Conservation (phyloP, 2,329 filamentous ascomycete genomes). For the Fusarium concolor region DNA sequence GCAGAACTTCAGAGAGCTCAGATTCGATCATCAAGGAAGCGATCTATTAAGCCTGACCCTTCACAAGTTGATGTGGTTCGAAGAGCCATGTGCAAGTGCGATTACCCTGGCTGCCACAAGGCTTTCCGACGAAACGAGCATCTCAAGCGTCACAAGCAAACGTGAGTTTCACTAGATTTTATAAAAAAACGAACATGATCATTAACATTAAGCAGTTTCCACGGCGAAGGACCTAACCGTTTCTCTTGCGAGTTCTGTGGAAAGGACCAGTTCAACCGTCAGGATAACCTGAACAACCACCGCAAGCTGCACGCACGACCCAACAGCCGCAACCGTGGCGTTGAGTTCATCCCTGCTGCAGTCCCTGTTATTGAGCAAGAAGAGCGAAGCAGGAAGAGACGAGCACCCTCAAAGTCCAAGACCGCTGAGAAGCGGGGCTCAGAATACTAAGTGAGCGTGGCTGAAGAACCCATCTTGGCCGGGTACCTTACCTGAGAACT, state of each 20-base stretch:
- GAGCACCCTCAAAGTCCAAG: constrained; percentile 55
- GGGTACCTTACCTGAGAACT: constrained; percentile 42
- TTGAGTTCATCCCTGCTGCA: constrained; percentile 55
- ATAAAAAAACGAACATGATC: neutral
- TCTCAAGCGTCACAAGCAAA: constrained; percentile 65
- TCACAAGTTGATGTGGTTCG: constrained; percentile 52
- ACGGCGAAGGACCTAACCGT: constrained; percentile 55
- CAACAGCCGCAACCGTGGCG: constrained; percentile 55
- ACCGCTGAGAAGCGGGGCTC: constrained; percentile 48
- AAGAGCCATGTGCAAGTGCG: constrained; percentile 59
- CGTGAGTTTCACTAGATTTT: constrained; percentile 54
- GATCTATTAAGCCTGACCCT: constrained; percentile 46
- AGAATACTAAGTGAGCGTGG: constrained; percentile 44
- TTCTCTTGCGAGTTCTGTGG: constrained; percentile 58
- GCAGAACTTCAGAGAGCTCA: constrained; percentile 58
- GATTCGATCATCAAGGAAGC: constrained; percentile 49
- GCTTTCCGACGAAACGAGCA: constrained; percentile 66
- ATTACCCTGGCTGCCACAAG: constrained; percentile 60
- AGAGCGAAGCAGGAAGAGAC: constrained; percentile 55
- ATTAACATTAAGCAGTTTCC: constrained; percentile 43
- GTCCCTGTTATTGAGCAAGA: constrained; percentile 56
- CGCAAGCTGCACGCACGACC: constrained; percentile 56
- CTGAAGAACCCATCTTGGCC: constrained; percentile 12
- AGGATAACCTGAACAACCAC: constrained; percentile 58
- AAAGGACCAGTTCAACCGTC: constrained; percentile 56